These are phyloP conservation scores for Santalum album DNA, from an alignment of 164 flowering plant genomes.

Conservation along the genomic window DNA sequence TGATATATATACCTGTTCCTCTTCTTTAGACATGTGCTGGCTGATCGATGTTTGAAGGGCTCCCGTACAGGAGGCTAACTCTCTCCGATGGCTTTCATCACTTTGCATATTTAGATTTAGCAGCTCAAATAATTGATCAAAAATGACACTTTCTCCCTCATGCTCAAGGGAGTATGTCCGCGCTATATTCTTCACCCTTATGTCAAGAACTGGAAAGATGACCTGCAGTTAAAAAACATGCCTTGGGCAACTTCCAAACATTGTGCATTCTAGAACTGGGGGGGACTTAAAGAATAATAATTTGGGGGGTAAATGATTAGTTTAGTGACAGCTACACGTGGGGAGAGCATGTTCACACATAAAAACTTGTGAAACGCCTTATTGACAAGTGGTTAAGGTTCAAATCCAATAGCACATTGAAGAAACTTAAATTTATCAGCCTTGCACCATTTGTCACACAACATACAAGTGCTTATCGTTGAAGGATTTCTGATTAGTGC, in stretches of 20 bases:
- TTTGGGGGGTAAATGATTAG: too few species aligned
- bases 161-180: conserved; percentile 88
- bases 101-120: conserved; percentile 41
- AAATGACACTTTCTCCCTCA: conserved; percentile 74
- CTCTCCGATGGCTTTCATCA: conserved; percentile 64
- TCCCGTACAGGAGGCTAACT: conserved; percentile 75
- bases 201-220: conserved; percentile 91
- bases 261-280: background rate
- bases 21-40: conserved; percentile 97
- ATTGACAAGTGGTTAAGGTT: too few species aligned
- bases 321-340: too few species aligned
- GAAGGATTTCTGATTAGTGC: too few species aligned
- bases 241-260: background rate
- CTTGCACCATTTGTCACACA: too few species aligned
- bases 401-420: too few species aligned
- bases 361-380: too few species aligned
- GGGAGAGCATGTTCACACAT: too few species aligned
- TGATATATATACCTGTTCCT: conserved; percentile 64
- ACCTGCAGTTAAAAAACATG: conserved; percentile 40
- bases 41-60: conserved; percentile 79
- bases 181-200: conserved; percentile 91
- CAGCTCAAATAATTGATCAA: conserved; percentile 69
- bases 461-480: too few species aligned
- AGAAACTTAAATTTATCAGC: too few species aligned
- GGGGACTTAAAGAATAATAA: too few species aligned